A percentile compares a stretch with the other conserved stretches of the same genome.
phyloP scores from a whole-genome alignment of 805 yeast species.

The Priceomyces carsonii region DNA sequence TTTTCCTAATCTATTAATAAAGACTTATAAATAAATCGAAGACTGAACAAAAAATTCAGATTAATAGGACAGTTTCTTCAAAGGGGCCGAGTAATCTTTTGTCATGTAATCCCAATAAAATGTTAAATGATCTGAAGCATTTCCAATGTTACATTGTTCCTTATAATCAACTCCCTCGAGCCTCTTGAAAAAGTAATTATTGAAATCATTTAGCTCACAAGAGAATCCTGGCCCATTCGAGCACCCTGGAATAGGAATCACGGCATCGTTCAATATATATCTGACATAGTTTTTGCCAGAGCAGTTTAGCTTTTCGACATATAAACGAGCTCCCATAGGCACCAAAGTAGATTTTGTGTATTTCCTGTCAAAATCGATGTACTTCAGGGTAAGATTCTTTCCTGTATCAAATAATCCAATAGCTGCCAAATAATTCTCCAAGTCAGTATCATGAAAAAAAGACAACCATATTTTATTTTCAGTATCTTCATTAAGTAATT shows the following conservation, averaged over 20 bases:
- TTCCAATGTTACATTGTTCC: conserved; percentile 33
- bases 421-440: conserved; percentile 58
- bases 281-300: conserved; percentile 45
- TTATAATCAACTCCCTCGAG: conserved; percentile 10
- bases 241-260: conserved; percentile 50
- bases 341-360: conserved; percentile 40
- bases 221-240: conserved; percentile 56
- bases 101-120: conserved; percentile 26
- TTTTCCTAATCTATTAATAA: too few relatives aligned
- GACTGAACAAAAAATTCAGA: too few relatives aligned
- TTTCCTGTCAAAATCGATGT: conserved; percentile 21
- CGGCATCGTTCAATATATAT: conserved; percentile 53
- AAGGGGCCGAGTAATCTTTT: conserved; percentile 24
- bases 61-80: conserved; percentile 54
- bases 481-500: conserved; percentile 44
- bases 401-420: conserved; percentile 52
- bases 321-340: conserved; percentile 60
- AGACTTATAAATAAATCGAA: too few relatives aligned
- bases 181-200: conserved; percentile 10
- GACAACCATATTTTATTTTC: conserved; percentile 57
- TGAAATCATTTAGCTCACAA: conserved; percentile 24
- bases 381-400: conserved; percentile 39
- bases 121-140: conserved; percentile 14
- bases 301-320: conserved; percentile 52
- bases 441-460: conserved; percentile 70